phyloP scores from a whole-genome alignment of 164 flowering plant species.

The Euptelea pleiosperma region DNA sequence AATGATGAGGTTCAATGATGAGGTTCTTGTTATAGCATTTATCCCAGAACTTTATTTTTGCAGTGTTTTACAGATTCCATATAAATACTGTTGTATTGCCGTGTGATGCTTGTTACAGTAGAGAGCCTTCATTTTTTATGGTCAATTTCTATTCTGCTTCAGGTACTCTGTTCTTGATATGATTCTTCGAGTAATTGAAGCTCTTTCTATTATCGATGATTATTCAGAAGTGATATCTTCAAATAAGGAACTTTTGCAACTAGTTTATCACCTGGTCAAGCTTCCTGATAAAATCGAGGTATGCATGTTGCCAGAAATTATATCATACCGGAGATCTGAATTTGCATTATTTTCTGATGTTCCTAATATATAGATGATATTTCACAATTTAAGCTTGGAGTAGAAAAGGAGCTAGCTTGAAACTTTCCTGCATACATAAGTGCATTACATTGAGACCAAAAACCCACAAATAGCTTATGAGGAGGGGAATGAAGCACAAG shows the following conservation, averaged over 20 bases:
- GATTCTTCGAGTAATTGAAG: conserved; percentile 76
- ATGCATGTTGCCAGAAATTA: too few species aligned
- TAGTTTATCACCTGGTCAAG: conserved; percentile 52
- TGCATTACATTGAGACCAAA: too few species aligned
- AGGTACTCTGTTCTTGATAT: conserved; percentile 72
- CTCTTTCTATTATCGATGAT: conserved; percentile 55
- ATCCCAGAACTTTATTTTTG: neutral
- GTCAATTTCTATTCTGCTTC: conserved; percentile 21
- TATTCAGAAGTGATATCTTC: conserved; percentile 58
- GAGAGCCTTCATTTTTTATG: neutral
- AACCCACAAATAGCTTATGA: too few species aligned
- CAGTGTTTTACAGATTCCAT: too few species aligned
- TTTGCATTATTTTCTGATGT: too few species aligned
- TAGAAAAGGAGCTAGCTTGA: too few species aligned
- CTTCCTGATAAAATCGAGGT: conserved; percentile 87
- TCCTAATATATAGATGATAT: too few species aligned
- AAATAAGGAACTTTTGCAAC: conserved; percentile 52
- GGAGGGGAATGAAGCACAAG: too few species aligned
- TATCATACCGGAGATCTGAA: too few species aligned
- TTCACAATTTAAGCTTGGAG: too few species aligned
- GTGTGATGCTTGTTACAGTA: neutral
- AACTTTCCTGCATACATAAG: too few species aligned
- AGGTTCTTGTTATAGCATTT: neutral
- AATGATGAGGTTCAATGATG: too few species aligned
- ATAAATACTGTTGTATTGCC: neutral